Percentiles rank a stretch among this genome's conserved stretches.
These are phyloP conservation scores for Domatiomyces catenatus DNA, from an alignment of 2,329 filamentous ascomycete genomes.

Conservation along the genomic window DNA sequence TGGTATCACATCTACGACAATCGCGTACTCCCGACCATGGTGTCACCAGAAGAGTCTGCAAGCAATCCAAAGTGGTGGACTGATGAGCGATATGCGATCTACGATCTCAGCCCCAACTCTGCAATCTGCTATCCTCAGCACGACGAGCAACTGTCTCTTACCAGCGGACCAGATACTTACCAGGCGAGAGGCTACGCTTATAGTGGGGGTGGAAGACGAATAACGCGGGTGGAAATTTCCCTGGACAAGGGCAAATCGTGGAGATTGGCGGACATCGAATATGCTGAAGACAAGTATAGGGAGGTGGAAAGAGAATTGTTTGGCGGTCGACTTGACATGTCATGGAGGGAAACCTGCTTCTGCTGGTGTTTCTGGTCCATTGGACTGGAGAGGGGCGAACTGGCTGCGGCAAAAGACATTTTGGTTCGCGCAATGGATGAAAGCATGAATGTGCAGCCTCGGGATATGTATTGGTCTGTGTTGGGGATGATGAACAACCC, in stretches of 20 bases:
- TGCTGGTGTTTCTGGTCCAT: slow-evolving; percentile 90
- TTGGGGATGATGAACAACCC: slow-evolving; percentile 97
- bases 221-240: slow-evolving; percentile 70
- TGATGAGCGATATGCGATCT: slow-evolving; percentile 84
- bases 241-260: slow-evolving; percentile 70
- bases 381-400: slow-evolving; percentile 46
- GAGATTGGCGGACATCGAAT: slow-evolving; percentile 60
- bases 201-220: slow-evolving; percentile 65
- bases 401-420: slow-evolving; percentile 53
- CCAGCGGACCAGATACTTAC: slow-evolving; percentile 39
- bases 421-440: slow-evolving; percentile 83
- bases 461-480: slow-evolving; percentile 93
- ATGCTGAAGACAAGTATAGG: slow-evolving; percentile 75
- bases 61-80: slow-evolving; percentile 64
- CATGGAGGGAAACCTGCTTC: slow-evolving; percentile 66
- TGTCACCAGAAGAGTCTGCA: slow-evolving; percentile 65
- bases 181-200: slow-evolving; percentile 71
- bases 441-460: slow-evolving; percentile 66
- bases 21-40: slow-evolving; percentile 69
- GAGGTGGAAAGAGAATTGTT: slow-evolving; percentile 48
- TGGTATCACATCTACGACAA: slow-evolving; percentile 97
- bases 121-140: slow-evolving; percentile 68
- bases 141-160: slow-evolving; percentile 47
- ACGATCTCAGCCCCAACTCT: slow-evolving; percentile 78
- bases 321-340: slow-evolving; percentile 64